Percentiles rank a stretch among this genome's conserved stretches.
These are phyloP conservation scores for Wakefieldia striispora DNA, from an alignment of 768 basidiomycete species.

Conservation along the genomic window DNA sequence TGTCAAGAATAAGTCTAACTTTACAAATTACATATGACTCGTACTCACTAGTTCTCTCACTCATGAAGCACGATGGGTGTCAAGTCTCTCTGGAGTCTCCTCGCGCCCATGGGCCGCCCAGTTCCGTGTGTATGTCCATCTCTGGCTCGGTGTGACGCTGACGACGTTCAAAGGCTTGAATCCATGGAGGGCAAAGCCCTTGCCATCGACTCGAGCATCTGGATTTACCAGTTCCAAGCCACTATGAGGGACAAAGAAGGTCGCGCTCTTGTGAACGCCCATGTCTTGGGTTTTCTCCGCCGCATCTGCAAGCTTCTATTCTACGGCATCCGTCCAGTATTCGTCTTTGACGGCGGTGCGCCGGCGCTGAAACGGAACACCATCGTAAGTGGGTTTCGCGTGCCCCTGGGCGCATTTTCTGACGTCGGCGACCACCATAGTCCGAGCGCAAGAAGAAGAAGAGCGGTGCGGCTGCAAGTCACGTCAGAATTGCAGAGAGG, in stretches of 20 bases:
- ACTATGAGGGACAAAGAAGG: constrained; percentile 99
- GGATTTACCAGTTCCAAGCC: constrained; percentile 99
- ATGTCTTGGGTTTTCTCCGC: constrained; percentile 86
- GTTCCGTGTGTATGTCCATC: constrained; percentile 62
- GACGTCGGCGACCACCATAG: constrained; percentile 38
- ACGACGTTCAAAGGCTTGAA: constrained; percentile 64
- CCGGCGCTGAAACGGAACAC: constrained; percentile 87
- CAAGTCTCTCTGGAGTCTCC: constrained; percentile 90
- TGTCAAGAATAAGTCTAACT: neutral
- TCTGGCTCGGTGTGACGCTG: neutral
- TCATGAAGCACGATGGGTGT: constrained; percentile 72
- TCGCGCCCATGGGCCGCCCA: constrained; percentile 91
- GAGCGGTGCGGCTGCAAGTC: constrained; percentile 81
- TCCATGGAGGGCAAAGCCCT: constrained; percentile 92
- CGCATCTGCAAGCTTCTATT: constrained; percentile 93
- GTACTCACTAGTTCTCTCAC: neutral
- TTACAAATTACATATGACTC: neutral
- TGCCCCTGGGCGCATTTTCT: constrained; percentile 1
- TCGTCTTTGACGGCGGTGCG: constrained; percentile 98
- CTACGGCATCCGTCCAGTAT: constrained; percentile 97
- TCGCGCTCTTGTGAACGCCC: constrained; percentile 84
- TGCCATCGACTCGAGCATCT: constrained; percentile 98
- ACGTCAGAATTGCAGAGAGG: constrained; percentile 85
- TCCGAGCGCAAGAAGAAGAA: constrained; percentile 88
- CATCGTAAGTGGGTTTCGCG: constrained; percentile 55